Evolutionary conservation across 192 early-diverging fungal genomes (phyloP).

Genomic region (Backusella westeae): DNA sequence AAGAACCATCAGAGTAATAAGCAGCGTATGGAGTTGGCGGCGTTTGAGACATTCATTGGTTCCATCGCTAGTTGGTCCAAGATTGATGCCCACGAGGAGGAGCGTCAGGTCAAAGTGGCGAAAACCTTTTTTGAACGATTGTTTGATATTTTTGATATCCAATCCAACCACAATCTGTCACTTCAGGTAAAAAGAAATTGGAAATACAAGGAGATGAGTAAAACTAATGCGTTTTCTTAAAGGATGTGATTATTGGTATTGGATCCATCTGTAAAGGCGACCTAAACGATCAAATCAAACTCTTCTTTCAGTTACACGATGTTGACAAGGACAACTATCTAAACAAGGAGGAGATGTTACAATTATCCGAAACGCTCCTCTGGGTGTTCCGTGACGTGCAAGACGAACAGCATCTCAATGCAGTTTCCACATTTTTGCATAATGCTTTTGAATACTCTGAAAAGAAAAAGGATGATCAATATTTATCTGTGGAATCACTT

Average conservation of each 20-base stretch:
- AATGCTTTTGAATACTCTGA: constrained; percentile 54
- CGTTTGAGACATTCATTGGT: constrained; percentile 63
- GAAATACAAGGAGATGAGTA: neutral
- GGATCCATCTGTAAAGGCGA: constrained; percentile 68
- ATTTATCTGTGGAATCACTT: constrained; percentile 24
- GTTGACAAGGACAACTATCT: constrained; percentile 56
- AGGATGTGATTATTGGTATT: constrained; percentile 70
- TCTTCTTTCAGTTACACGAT: constrained; percentile 78
- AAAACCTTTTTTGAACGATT: constrained; percentile 23
- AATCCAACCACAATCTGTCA: constrained; percentile 12
- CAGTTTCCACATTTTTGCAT: constrained; percentile 53
- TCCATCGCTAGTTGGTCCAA: constrained; percentile 54
- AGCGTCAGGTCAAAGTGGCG: constrained; percentile 4
- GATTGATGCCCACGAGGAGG: constrained; percentile 1
- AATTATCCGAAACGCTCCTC: constrained; percentile 76
- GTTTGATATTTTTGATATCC: constrained; percentile 28
- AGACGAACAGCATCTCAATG: constrained; percentile 49
- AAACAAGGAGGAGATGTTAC: constrained; percentile 69
- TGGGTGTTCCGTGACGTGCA: constrained; percentile 49
- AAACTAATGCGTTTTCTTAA: constrained; percentile 3
- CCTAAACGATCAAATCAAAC: constrained; percentile 59
- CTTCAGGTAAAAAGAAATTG: constrained; percentile 16
- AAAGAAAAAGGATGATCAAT: neutral
- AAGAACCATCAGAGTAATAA: constrained; percentile 19
- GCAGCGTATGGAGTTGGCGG: constrained; percentile 48